Percentiles rank a stretch among this genome's conserved stretches.
phyloP scores from a whole-genome alignment of 352 stramenopile genomes.

The Hyaloperonospora brassicae region DNA sequence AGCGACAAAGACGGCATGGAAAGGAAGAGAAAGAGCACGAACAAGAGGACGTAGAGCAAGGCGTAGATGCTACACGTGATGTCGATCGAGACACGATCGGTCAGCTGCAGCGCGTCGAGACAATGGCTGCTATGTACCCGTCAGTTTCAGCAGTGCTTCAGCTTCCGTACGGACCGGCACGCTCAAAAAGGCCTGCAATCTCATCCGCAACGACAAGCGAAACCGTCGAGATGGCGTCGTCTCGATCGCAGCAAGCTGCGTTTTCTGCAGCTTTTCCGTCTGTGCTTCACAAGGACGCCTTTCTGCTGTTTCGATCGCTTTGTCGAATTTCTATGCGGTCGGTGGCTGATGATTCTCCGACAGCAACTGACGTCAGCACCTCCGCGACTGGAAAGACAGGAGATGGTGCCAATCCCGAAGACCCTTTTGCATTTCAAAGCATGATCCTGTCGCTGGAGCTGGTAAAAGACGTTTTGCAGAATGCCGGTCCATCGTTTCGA shows the following conservation, averaged over 20 bases:
- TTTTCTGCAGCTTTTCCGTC: slow-evolving; percentile 86
- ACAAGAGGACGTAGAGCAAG: slow-evolving; percentile 12
- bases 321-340: slow-evolving; percentile 90
- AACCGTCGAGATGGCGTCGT: slow-evolving; percentile 10
- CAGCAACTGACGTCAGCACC: slow-evolving; percentile 11
- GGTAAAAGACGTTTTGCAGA: slow-evolving; percentile 95
- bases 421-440: slow-evolving; percentile 91
- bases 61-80: slow-evolving; percentile 16
- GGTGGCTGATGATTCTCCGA: slow-evolving; percentile 84
- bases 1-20: slow-evolving; percentile 14
- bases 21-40: slow-evolving; percentile 4
- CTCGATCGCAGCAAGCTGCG: slow-evolving; percentile 24
- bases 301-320: slow-evolving; percentile 96
- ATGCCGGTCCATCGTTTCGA: slow-evolving; percentile 92
- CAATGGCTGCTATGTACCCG: slow-evolving; percentile 34
- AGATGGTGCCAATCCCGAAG: slow-evolving; percentile 44
- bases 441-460: slow-evolving; percentile 97
- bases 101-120: slow-evolving; percentile 10
- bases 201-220: slow-evolving; percentile 5
- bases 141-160: slow-evolving; percentile 35
- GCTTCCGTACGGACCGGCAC: slow-evolving; percentile 4
- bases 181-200: background rate
- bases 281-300: slow-evolving; percentile 96
- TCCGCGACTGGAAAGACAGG: slow-evolving; percentile 20
- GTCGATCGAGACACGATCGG: slow-evolving; percentile 15